These are phyloP conservation scores for Raddia distichophylla DNA, from an alignment of 176 grass and related monocot genomes.

Conservation along the genomic window DNA sequence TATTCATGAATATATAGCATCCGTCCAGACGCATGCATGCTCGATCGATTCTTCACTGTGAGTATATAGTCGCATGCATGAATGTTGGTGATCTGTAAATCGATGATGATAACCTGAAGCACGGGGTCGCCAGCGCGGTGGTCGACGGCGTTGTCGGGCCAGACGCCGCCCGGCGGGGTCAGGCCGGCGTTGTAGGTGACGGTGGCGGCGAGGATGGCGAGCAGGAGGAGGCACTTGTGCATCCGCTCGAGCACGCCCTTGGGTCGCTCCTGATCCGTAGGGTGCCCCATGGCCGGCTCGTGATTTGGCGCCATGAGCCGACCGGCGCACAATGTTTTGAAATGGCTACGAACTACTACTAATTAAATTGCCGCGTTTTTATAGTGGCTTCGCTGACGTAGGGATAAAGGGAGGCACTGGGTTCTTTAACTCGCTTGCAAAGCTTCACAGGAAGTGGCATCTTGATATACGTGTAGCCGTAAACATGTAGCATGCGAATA, in stretches of 20 bases:
- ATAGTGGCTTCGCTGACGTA: background rate
- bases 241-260: slow-evolving; percentile 32
- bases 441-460: background rate
- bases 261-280: background rate
- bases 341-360: background rate
- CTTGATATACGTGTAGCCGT: background rate
- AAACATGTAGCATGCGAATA: background rate
- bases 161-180: slow-evolving; percentile 40
- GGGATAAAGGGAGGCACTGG: background rate
- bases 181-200: slow-evolving; percentile 36
- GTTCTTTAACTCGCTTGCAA: background rate
- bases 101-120: background rate
- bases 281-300: background rate
- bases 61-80: too few relatives aligned
- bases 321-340: background rate
- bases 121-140: slow-evolving; percentile 21
- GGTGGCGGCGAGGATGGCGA: slow-evolving; percentile 40
- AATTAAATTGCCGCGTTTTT: background rate
- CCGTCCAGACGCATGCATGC: too few relatives aligned
- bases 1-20: too few relatives aligned
- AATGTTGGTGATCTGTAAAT: background rate
- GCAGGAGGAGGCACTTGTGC: slow-evolving; percentile 44
- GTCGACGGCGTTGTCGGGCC: slow-evolving; percentile 20
- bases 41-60: background rate
- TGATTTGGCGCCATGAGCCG: slow-evolving; percentile 9